Evolutionary conservation across 129 eudicot genomes (phyloP).

Genomic region (Artemisia tridentata): DNA sequence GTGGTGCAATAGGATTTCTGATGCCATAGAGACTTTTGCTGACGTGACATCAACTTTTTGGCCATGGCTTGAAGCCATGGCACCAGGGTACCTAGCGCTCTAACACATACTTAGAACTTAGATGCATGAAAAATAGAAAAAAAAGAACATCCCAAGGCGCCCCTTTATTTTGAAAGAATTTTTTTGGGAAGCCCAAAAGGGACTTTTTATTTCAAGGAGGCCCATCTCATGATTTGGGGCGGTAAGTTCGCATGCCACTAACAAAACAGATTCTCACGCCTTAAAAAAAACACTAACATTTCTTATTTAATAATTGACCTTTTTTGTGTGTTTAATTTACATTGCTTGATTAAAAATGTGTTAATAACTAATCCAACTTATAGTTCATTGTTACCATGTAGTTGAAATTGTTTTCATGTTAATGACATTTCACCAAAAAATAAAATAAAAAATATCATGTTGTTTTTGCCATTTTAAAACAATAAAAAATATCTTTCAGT

Average conservation of each 20-base stretch:
- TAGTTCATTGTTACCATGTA: too few relatives aligned
- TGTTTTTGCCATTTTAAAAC: neutral
- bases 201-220: slow-evolving; percentile 23
- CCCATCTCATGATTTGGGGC: slow-evolving; percentile 39
- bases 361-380: too few relatives aligned
- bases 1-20: too few relatives aligned
- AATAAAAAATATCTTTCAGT: neutral
- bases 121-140: neutral
- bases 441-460: too few relatives aligned
- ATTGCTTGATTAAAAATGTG: too few relatives aligned
- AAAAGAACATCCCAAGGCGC: slow-evolving; percentile 17
- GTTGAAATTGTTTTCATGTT: too few relatives aligned
- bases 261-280: slow-evolving; percentile 56
- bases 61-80: too few relatives aligned
- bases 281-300: slow-evolving; percentile 25
- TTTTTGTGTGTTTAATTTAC: neutral
- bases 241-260: slow-evolving; percentile 46
- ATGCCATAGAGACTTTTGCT: too few relatives aligned
- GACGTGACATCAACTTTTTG: too few relatives aligned
- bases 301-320: slow-evolving; percentile 2
- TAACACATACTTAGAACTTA: too few relatives aligned
- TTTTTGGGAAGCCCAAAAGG: slow-evolving; percentile 35
- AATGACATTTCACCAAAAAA: too few relatives aligned
- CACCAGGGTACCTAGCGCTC: too few relatives aligned
- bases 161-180: slow-evolving; percentile 18